Evolutionary conservation across 257 asterid genomes (phyloP), one percentile per base, ranked within the genome.

Genomic region (Solanum sejunctum): DNA sequence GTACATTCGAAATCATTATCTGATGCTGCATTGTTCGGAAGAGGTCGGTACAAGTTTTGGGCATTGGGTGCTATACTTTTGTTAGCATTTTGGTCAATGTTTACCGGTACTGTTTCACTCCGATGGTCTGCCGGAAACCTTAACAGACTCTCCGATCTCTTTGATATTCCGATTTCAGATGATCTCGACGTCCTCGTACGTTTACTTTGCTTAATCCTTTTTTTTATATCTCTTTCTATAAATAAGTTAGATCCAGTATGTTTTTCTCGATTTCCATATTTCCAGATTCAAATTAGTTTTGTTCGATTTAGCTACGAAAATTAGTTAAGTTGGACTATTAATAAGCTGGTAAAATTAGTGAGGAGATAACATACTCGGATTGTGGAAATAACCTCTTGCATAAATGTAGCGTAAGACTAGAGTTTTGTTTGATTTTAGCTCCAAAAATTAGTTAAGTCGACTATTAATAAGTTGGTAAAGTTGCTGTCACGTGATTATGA

Each of bases 31-130:
- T 66, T 26, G 13, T 89, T 89, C 81, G 88, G 93, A 26, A 88
- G 93, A 41, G 94, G 97, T 83, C 93, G 98, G 6, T 95, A 94
- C 90, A 95, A 92, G 84, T 90, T 92, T 21, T 94, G 95, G 95
- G 97, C 94, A 6, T 90, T 93, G 83, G 94, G 91, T 5, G 95
- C 88, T 39, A 95, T 95, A 57, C 77, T 93, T 39, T 79, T 94
- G 67, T 91, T 95, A 47, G 98, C 99, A 5, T 94, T 95, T 88
- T 95, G 98, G 97, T 94, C 99, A 6, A 94, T 95, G 92, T 90
- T 94, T 85, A 90, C 95, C 83, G 98, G 98, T 71, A 89, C 98
- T 39, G 97, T 92, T 85, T 87, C 93, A 56, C 96, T 95, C 92
- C 93, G 95, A 5, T 91, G 93, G 92, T 91, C 97, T 71, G 95